These are phyloP conservation scores for Trichoderma oligosporum DNA, from an alignment of 2,329 filamentous ascomycete genomes.

Conservation along the genomic window DNA sequence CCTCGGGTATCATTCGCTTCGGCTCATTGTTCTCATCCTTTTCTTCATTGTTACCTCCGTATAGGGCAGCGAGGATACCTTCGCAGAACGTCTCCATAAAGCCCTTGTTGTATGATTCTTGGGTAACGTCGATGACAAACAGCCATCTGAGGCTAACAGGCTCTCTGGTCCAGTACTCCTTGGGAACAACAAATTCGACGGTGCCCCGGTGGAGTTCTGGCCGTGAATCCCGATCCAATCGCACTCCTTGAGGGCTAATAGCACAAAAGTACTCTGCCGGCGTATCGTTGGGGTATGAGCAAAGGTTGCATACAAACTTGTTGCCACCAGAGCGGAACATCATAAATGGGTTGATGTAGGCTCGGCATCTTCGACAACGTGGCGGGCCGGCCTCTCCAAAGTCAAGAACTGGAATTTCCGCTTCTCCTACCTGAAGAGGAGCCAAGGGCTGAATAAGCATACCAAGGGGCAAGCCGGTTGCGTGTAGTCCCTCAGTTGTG, in stretches of 20 bases:
- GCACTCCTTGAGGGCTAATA: slow-evolving; percentile 78
- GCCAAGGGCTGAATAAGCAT: slow-evolving; percentile 87
- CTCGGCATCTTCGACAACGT: slow-evolving; percentile 84
- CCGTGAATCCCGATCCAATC: slow-evolving; percentile 82
- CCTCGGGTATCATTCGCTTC: slow-evolving; percentile 63
- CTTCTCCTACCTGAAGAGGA: slow-evolving; percentile 75
- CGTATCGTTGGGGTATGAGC: slow-evolving; percentile 94
- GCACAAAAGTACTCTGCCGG: slow-evolving; percentile 89
- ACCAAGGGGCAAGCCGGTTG: slow-evolving; percentile 81
- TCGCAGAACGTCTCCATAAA: slow-evolving; percentile 88
- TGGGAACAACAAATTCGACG: slow-evolving; percentile 93
- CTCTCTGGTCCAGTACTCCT: slow-evolving; percentile 97
- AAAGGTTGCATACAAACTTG: slow-evolving; percentile 97
- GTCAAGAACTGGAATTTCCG: slow-evolving; percentile 84
- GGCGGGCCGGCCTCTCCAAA: slow-evolving; percentile 90
- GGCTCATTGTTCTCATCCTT: slow-evolving; percentile 50
- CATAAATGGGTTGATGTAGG: slow-evolving; percentile 99
- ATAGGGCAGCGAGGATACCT: slow-evolving; percentile 80
- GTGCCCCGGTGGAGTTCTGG: slow-evolving; percentile 89
- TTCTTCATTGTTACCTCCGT: slow-evolving; percentile 59
- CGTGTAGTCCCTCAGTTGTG: slow-evolving; percentile 71
- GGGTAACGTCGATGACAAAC: slow-evolving; percentile 89
- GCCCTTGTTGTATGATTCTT: slow-evolving; percentile 85
- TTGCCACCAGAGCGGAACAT: slow-evolving; percentile 90
- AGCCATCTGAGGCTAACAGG: slow-evolving; percentile 84